Percentiles rank a stretch among this genome's conserved stretches.
Evolutionary conservation across 192 early-diverging fungal genomes (phyloP).

Genomic region (Coemansia sp.): DNA sequence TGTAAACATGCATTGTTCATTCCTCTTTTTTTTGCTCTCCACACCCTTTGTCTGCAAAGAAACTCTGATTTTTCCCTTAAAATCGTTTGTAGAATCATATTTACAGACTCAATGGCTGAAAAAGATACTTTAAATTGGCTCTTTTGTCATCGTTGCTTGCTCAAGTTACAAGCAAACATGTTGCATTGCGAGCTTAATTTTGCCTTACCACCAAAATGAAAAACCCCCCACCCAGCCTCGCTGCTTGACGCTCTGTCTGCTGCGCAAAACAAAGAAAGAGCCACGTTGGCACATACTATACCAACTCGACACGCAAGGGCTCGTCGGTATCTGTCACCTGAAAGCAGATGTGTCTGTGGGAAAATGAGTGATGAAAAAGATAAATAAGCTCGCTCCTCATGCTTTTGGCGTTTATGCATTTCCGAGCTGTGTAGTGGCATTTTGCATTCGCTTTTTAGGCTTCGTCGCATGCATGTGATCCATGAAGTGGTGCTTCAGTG

Average conservation of each 20-base stretch:
- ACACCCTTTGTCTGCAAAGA: no score
- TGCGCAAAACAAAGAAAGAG: not conserved
- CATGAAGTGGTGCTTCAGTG: no score
- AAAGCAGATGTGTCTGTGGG: not conserved
- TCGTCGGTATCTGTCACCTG: not conserved
- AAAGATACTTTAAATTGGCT: no score
- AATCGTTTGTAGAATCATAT: no score
- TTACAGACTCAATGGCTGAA: no score
- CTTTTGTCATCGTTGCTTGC: no score
- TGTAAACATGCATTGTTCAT: conserved; percentile 1
- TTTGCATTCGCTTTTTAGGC: not conserved
- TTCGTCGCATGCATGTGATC: no score
- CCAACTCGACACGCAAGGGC: conserved; percentile 13
- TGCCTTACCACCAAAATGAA: no score
- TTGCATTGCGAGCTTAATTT: no score
- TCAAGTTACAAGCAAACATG: not conserved
- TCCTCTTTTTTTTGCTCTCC: not conserved
- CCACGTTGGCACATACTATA: conserved; percentile 12
- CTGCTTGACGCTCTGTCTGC: conserved; percentile 9
- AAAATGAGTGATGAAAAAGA: not conserved
- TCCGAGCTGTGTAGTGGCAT: conserved; percentile 10
- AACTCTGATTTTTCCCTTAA: no score
- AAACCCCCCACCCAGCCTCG: not conserved
- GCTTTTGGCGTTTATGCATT: conserved; percentile 19
- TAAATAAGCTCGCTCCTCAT: not conserved